Evolutionary conservation across 2,329 filamentous ascomycete species (phyloP).

Genomic region (Metarhizium humberi): DNA sequence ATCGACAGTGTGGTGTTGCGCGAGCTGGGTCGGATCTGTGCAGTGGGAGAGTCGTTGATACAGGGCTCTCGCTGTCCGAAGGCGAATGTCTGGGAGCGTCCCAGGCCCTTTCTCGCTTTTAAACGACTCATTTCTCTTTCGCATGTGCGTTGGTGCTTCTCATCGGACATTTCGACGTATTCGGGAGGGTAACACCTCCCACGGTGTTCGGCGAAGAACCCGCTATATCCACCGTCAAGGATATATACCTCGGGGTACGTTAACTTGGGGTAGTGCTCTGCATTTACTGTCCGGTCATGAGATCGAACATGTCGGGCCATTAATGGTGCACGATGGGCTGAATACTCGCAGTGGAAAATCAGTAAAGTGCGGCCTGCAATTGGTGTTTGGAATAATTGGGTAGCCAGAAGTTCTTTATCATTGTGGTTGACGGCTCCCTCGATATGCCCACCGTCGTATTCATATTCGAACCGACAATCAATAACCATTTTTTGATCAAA

Average conservation of each 20-base stretch:
- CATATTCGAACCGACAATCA: constrained; percentile 97
- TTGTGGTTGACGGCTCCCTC: constrained; percentile 92
- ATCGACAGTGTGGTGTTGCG: constrained; percentile 31
- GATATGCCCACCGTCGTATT: constrained; percentile 95
- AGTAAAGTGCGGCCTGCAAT: constrained; percentile 67
- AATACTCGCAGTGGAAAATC: constrained; percentile 97
- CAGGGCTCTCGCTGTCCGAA: constrained; percentile 66
- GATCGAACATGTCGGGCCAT: constrained; percentile 93
- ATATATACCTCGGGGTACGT: constrained; percentile 98
- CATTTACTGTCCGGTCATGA: constrained; percentile 77
- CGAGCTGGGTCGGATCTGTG: constrained; percentile 32
- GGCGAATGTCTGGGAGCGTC: constrained; percentile 86
- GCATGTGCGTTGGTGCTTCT: constrained; percentile 85
- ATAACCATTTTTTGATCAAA: constrained; percentile 82
- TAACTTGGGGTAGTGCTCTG: constrained; percentile 75
- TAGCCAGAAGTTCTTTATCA: constrained; percentile 80
- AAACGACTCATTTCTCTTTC: constrained; percentile 92
- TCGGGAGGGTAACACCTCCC: constrained; percentile 84
- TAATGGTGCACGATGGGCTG: constrained; percentile 86
- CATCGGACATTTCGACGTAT: constrained; percentile 93
- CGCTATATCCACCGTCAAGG: constrained; percentile 89
- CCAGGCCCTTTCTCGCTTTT: constrained; percentile 78
- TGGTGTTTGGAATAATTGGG: constrained; percentile 63
- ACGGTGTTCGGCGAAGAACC: constrained; percentile 75
- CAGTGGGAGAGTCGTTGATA: constrained; percentile 52